These are phyloP conservation scores for Erythrobasidium yunnanense DNA, from an alignment of 768 basidiomycete genomes.

Conservation along the genomic window DNA sequence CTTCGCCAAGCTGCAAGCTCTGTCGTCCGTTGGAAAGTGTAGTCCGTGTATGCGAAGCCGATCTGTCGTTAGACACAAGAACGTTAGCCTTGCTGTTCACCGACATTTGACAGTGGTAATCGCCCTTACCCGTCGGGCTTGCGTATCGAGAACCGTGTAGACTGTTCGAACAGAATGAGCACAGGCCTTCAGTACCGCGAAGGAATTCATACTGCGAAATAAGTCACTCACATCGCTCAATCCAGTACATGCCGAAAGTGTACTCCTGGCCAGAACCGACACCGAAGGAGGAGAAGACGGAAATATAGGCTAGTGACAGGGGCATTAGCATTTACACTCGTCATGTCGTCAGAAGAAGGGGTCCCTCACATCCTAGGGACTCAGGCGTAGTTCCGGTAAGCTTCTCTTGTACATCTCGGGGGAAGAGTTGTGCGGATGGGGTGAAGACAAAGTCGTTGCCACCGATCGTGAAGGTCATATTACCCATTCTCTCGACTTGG, in stretches of 20 bases:
- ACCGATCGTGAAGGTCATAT: constrained; percentile 22
- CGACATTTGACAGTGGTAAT: no score
- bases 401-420: constrained; percentile 7
- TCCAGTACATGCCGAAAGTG: constrained; percentile 18
- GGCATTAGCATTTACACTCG: no score
- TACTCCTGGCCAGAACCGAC: not conserved
- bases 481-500: constrained; percentile 18
- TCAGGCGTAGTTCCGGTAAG: not conserved
- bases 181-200: no score
- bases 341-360: no score
- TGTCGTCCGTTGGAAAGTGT: constrained; percentile 19
- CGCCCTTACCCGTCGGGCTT: no score
- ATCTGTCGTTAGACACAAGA: no score
- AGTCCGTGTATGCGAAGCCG: constrained; percentile 15
- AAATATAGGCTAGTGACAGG: no score
- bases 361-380: not conserved
- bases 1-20: not conserved
- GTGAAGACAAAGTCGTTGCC: constrained; percentile 20
- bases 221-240: constrained; percentile 20
- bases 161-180: no score
- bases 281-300: constrained; percentile 5
- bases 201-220: no score
- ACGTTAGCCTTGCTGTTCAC: no score
- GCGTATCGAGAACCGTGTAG: not conserved
- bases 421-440: constrained; percentile 17